A percentile compares a stretch with the other conserved stretches of the same genome.
phyloP scores from a whole-genome alignment of 1,284 basidiomycete species.

The Ganoderma resinaceum region DNA sequence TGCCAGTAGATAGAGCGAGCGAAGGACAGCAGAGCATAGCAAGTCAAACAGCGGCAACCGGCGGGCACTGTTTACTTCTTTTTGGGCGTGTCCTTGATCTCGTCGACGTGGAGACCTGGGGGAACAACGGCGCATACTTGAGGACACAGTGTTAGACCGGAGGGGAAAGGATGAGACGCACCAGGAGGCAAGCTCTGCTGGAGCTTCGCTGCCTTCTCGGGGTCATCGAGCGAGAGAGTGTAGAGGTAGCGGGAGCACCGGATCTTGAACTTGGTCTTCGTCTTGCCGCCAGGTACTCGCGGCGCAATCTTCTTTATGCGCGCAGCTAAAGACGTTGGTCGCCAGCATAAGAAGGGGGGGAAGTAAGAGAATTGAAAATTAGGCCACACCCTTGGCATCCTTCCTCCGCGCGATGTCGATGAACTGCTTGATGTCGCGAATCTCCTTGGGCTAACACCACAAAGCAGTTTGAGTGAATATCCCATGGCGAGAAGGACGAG shows the following conservation, averaged over 20 bases:
- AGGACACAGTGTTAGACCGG: background rate
- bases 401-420: slow-evolving; percentile 95
- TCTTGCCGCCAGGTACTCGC: slow-evolving; percentile 74
- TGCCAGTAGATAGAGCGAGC: slow-evolving; percentile 10
- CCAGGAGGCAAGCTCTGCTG: slow-evolving; percentile 95
- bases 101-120: slow-evolving; percentile 68
- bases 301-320: slow-evolving; percentile 95
- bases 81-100: slow-evolving; percentile 69
- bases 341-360: slow-evolving; percentile 28
- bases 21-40: slow-evolving; percentile 16
- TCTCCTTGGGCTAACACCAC: slow-evolving; percentile 86
- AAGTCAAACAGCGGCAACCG: slow-evolving; percentile 1
- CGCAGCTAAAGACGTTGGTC: slow-evolving; percentile 66
- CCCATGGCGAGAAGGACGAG: background rate
- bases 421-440: slow-evolving; percentile 99
- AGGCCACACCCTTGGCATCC: slow-evolving; percentile 76
- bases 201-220: slow-evolving; percentile 99
- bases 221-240: slow-evolving; percentile 94
- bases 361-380: slow-evolving; percentile 27
- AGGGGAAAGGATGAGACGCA: slow-evolving; percentile 48
- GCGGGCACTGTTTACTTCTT: slow-evolving; percentile 63
- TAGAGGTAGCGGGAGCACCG: slow-evolving; percentile 98
- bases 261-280: slow-evolving; percentile 98
- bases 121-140: background rate
- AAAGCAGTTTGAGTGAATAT: background rate